These are phyloP conservation scores for Neonectria neomacrospora DNA, from an alignment of 2,329 filamentous ascomycete species.

Conservation along the genomic window DNA sequence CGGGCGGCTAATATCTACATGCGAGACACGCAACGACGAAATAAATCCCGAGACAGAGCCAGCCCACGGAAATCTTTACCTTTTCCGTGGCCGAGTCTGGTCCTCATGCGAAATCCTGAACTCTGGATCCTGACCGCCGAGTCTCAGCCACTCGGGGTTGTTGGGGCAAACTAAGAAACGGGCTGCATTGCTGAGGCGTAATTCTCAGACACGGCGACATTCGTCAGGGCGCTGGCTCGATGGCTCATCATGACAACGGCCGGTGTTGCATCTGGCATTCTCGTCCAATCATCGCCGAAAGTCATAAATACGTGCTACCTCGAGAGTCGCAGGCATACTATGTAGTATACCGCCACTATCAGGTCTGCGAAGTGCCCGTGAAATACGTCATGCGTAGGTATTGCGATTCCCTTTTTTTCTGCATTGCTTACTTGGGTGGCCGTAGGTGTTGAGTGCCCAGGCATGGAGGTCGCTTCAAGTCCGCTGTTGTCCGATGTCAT, in stretches of 20 bases:
- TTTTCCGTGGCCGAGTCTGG: background rate
- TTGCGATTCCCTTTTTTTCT: too few species aligned
- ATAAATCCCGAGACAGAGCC: too few species aligned
- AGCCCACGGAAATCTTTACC: background rate
- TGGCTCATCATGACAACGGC: background rate
- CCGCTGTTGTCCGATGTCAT: background rate
- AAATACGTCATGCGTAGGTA: background rate
- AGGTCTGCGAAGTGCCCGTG: too few species aligned
- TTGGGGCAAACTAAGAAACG: background rate
- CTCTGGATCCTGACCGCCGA: background rate
- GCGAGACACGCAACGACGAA: background rate
- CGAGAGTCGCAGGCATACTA: background rate
- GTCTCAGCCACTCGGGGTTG: background rate
- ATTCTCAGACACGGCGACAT: background rate
- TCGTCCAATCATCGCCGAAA: background rate
- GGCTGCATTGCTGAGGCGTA: background rate
- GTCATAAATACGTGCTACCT: background rate
- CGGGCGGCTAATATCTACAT: background rate
- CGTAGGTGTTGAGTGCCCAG: too few species aligned
- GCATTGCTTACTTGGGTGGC: too few species aligned
- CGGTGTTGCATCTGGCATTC: background rate
- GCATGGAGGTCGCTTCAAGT: too few species aligned
- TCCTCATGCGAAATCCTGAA: background rate
- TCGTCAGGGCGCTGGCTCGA: background rate
- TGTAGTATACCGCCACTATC: background rate